phyloP scores from a whole-genome alignment of 768 basidiomycete species.

The Grammothele lineata region DNA sequence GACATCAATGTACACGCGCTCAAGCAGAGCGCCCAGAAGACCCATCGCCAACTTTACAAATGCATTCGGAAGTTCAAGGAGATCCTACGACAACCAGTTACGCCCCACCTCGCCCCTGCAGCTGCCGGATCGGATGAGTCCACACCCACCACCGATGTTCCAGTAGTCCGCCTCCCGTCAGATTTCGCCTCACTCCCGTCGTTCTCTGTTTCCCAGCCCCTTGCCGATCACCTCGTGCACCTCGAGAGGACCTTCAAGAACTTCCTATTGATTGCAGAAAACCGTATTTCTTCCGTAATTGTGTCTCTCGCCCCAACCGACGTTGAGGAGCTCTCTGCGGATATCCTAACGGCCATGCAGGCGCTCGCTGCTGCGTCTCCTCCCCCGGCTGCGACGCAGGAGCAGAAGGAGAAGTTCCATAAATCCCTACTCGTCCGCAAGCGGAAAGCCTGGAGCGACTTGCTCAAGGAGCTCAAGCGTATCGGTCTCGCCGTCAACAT shows the following conservation, averaged over 20 bases:
- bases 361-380: conserved; percentile 47
- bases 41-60: conserved; percentile 90
- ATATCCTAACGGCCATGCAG: conserved; percentile 60
- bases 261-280: conserved; percentile 43
- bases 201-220: conserved; percentile 4
- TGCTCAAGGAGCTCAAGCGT: conserved; percentile 83
- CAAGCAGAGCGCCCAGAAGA: conserved; percentile 84
- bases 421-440: conserved; percentile 81
- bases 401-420: conserved; percentile 54
- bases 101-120: not conserved
- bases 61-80: conserved; percentile 90
- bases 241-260: conserved; percentile 46
- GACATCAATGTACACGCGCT: conserved; percentile 94
- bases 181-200: not conserved
- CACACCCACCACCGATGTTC: not conserved
- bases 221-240: conserved; percentile 41
- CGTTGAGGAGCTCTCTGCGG: conserved; percentile 53
- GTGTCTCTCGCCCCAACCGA: conserved; percentile 33
- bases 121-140: not conserved
- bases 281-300: conserved; percentile 41
- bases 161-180: not conserved
- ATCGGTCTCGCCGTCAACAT: conserved; percentile 70
- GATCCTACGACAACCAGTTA: conserved; percentile 69
- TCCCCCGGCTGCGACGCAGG: conserved; percentile 38
- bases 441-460: conserved; percentile 85